Percentiles rank a stretch among this genome's conserved stretches.
Evolutionary conservation across 352 stramenopile genomes (phyloP).

Genomic region (Globisporangium cystogenes): DNA sequence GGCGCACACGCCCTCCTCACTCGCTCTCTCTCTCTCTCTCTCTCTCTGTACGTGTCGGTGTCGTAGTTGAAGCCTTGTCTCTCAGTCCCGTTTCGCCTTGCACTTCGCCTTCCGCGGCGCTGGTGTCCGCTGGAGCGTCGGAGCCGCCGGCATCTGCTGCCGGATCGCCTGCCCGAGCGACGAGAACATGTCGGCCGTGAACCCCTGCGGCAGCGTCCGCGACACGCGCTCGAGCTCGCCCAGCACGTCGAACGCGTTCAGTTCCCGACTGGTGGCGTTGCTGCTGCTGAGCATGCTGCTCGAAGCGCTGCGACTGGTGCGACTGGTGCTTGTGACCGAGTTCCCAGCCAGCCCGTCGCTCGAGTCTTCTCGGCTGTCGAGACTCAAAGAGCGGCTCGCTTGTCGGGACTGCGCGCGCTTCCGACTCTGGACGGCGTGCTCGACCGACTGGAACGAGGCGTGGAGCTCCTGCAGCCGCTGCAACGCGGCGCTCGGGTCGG

Average conservation of each 20-base stretch:
- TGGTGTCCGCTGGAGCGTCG: conserved; percentile 1
- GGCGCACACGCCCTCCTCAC: too few species aligned
- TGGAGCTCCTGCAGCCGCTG: conserved; percentile 31
- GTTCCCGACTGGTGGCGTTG: conserved; percentile 13
- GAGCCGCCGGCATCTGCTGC: conserved; percentile 7
- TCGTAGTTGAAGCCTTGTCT: not conserved
- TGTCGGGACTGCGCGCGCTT: conserved; percentile 17
- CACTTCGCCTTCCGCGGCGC: not conserved
- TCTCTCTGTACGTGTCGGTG: not conserved
- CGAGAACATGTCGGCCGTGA: conserved; percentile 59
- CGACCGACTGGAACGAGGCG: conserved; percentile 34
- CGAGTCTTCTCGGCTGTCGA: not conserved
- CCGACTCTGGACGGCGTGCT: conserved; percentile 23
- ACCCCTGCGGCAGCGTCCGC: conserved; percentile 39
- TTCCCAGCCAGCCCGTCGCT: too few species aligned
- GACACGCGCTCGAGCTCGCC: conserved; percentile 29
- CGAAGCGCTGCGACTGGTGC: too few species aligned
- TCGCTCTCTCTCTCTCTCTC: not conserved
- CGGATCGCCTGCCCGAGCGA: conserved; percentile 50
- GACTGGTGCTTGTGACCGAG: too few species aligned
- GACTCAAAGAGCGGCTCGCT: conserved; percentile 14
- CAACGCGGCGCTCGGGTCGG: conserved; percentile 20
- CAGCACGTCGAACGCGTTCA: conserved; percentile 14
- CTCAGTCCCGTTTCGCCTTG: not conserved
- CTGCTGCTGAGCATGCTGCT: conserved; percentile 6